These are phyloP conservation scores for Saitozyma sp. DNA, from an alignment of 768 basidiomycete genomes.

Conservation along the genomic window DNA sequence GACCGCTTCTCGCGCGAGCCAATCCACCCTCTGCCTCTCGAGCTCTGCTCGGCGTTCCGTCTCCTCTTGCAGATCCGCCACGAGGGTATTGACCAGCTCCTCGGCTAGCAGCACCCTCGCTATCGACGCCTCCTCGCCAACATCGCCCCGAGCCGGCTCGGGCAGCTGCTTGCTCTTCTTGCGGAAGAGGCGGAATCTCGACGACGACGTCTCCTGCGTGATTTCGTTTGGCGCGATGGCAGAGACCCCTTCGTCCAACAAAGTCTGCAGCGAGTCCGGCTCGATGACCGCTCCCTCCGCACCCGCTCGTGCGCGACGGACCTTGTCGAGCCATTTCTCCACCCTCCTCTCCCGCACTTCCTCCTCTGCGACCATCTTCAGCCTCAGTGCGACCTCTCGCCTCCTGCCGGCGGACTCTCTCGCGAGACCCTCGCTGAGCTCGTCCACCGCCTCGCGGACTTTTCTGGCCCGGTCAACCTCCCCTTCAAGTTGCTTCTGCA, in stretches of 20 bases:
- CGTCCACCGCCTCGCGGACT: slow-evolving; percentile 41
- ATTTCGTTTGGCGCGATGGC: slow-evolving; percentile 9
- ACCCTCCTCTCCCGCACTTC: slow-evolving; percentile 39
- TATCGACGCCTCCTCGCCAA: slow-evolving; percentile 28
- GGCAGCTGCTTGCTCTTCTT: background rate
- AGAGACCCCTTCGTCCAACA: slow-evolving; percentile 42
- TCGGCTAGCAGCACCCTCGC: slow-evolving; percentile 48
- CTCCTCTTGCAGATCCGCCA: slow-evolving; percentile 49
- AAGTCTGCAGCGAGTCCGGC: slow-evolving; percentile 29
- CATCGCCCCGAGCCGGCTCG: slow-evolving; percentile 1
- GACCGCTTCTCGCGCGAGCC: slow-evolving; percentile 42
- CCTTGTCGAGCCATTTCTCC: slow-evolving; percentile 44
- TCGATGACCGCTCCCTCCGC: slow-evolving; percentile 43
- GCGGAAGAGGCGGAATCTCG: background rate
- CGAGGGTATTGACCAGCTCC: slow-evolving; percentile 45
- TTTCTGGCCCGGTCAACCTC: slow-evolving; percentile 30
- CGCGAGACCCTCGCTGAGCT: slow-evolving; percentile 43
- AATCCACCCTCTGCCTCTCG: slow-evolving; percentile 42
- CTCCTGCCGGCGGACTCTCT: slow-evolving; percentile 50
- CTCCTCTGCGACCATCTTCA: slow-evolving; percentile 39
- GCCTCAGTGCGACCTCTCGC: slow-evolving; percentile 48
- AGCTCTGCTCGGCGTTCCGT: slow-evolving; percentile 43
- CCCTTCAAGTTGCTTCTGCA: slow-evolving; percentile 22
- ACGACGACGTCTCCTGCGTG: background rate
- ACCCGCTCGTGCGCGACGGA: slow-evolving; percentile 22